Base-by-base conservation (phyloP, 2,329 filamentous ascomycete species). In the Geoglossum cookeanum region DNA sequence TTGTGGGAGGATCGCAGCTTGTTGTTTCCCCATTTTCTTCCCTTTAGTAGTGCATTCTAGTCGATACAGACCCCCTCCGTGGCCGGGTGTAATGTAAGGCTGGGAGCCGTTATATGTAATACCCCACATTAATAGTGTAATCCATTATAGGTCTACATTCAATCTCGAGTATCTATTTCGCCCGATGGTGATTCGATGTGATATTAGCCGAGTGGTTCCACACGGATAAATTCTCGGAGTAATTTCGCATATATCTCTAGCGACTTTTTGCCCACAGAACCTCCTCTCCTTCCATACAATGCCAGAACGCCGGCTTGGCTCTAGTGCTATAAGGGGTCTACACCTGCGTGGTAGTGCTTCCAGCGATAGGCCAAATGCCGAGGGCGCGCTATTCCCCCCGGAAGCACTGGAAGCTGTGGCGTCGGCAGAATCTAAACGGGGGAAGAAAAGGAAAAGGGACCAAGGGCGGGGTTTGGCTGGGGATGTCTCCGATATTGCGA, bases 381-480 rank as follows among this genome's bases (percentile, higher is more conserved):
- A 42, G 13, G 39, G 39, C 39, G 3, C 13, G n/a, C 13, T 42
- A 42, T 42, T 42, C n/a, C 39, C 39, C n/a, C 39, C 39, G 39
- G 39, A 42, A 42, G 4, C 13, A 15, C 13, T 42, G 39, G n/a
- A 42, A 1, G 13, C 1, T 13, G 13, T 42, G 39, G 39, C 13
- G 29, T 49, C 47, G 2, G 22, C 22, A 2, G 22, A 22, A 22
- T 22, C 22, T 22, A 27, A n/a, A 8, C 44, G 6, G 15, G 15
- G 47, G 47, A 55, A 29, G 17, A 55, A 55, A 22, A 44, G 54
- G 35, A 55, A 55, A 17, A 55, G 35, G 37, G 48, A 55, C 30
- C 49, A 53, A 22, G 30, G 29, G 5, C 49, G 30, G 33, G 22
- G 11, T 37, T 1, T 17, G 37, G 22, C 13, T 33, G 11, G 4